Evolutionary conservation across 306 rosid species (phyloP), one percentile per base, ranked within the genome.

Genomic region (Prunus campanulata): DNA sequence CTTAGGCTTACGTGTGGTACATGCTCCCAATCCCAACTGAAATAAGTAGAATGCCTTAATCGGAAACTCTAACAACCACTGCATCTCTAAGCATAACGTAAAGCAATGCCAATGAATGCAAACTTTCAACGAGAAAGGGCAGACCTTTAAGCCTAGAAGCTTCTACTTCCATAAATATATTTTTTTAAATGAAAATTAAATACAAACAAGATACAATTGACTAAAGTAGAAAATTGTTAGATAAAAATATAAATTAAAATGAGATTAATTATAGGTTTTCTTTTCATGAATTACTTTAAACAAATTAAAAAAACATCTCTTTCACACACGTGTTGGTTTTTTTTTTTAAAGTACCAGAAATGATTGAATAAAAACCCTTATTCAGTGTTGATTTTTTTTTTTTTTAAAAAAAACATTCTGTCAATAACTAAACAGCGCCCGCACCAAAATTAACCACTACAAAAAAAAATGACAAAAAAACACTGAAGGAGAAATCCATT

Each of bases 401-500:
- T 20, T 20, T 5, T 4, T 0, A 32, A 14, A 3, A 13, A 24
- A 60, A 5, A 12, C 55, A 52, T 24, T 25, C 30, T 39, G 55
- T 52, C 35, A 39, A 60, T 51, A n/a, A 55, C 24, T 24, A 18
- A 56, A 61, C 47, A 35, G 18, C 59, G 68, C 24, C 56, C 11
- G 39, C 6, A n/a, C 1, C 18, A 15, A 64, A 57, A 52, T 11
- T 19, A 29, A 56, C 52, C 11, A n/a, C 30, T 4, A 5, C 12
- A 1, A 25, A 63, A 42, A 51, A 46, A 69, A 22, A 12, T 39
- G 8, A 39, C 44, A 32, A 61, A 42, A 74, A 4, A 60, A 25
- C 6, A 67, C 15, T 2, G 6, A 71, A 1, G 42, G 42, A 25
- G 72, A 70, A 15, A 76, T 80, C 55, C 20, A 83, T 61, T 47